Conservation (phyloP, 2,329 filamentous ascomycete species). For the Ceratocystis destructans region DNA sequence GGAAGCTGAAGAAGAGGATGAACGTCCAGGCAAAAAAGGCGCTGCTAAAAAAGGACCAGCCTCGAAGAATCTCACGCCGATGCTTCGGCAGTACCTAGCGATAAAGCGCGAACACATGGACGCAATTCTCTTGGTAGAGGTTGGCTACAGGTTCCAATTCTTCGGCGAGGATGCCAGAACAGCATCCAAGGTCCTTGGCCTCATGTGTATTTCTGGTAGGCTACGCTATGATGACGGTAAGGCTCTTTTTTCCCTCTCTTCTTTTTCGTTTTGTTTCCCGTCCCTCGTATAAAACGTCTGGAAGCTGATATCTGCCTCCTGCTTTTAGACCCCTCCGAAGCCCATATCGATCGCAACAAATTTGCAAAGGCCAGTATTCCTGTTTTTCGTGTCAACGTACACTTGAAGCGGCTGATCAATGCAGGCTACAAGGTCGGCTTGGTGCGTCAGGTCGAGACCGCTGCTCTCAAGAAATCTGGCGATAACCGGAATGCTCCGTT, state of each 20-base stretch:
- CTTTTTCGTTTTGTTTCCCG: conserved; percentile 14
- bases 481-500: conserved; percentile 92
- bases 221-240: conserved; percentile 79
- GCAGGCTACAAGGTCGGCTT: conserved; percentile 95
- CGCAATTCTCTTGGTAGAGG: conserved; percentile 80
- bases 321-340: conserved; percentile 61
- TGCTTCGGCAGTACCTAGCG: conserved; percentile 85
- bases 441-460: conserved; percentile 86
- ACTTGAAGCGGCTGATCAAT: conserved; percentile 81
- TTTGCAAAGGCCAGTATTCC: conserved; percentile 96
- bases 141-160: conserved; percentile 96
- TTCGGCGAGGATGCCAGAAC: conserved; percentile 88
- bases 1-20: conserved; percentile 42
- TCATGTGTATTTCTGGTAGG: conserved; percentile 94
- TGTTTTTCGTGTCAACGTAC: conserved; percentile 77
- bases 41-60: conserved; percentile 36
- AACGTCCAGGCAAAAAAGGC: conserved; percentile 34
- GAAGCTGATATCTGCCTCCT: conserved; percentile 21
- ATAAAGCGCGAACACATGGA: conserved; percentile 89
- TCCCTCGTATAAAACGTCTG: not conserved
- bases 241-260: conserved; percentile 23
- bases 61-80: conserved; percentile 65
- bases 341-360: conserved; percentile 57
- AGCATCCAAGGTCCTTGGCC: conserved; percentile 80
- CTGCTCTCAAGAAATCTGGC: conserved; percentile 85